These are phyloP conservation scores for Penicillium lividum DNA, from an alignment of 495 filamentous ascomycete genomes.

Conservation along the genomic window DNA sequence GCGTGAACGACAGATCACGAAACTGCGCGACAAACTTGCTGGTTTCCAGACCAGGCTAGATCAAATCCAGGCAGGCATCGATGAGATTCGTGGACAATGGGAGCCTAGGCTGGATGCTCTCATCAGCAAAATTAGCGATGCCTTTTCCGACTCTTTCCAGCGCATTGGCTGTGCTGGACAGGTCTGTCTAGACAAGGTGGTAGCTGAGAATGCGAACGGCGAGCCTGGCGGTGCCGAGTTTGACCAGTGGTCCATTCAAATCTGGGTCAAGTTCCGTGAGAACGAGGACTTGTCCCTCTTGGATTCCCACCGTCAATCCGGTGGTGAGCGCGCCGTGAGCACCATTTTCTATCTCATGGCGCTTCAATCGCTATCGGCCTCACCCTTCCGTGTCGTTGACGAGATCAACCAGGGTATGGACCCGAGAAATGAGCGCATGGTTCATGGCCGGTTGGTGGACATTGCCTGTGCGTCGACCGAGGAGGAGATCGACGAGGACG, in stretches of 20 bases:
- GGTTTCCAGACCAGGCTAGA: conserved; percentile 48
- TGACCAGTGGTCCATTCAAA: conserved; percentile 90
- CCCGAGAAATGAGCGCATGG: conserved; percentile 95
- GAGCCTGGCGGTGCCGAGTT: conserved; percentile 72
- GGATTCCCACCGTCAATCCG: conserved; percentile 90
- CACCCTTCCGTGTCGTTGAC: conserved; percentile 98
- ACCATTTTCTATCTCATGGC: conserved; percentile 99
- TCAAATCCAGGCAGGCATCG: conserved; percentile 56
- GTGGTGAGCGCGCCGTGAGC: conserved; percentile 92
- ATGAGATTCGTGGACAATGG: conserved; percentile 63
- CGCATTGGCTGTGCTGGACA: conserved; percentile 96
- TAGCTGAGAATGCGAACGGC: conserved; percentile 39
- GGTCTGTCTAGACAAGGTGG: conserved; percentile 62
- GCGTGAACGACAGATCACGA: conserved; percentile 60
- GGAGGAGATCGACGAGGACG: conserved; percentile 21
- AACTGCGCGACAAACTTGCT: conserved; percentile 50
- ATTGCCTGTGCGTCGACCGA: conserved; percentile 66
- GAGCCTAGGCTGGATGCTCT: conserved; percentile 82
- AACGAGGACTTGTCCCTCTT: conserved; percentile 80
- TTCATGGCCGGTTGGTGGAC: conserved; percentile 94
- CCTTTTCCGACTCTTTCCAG: conserved; percentile 86
- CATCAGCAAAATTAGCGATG: conserved; percentile 77
- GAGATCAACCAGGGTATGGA: conserved; percentile 99
- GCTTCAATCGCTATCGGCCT: conserved; percentile 87
- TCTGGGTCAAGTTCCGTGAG: conserved; percentile 91